Base-by-base conservation (phyloP, 1,139 yeast species). In the Geotrichum candidum region DNA sequence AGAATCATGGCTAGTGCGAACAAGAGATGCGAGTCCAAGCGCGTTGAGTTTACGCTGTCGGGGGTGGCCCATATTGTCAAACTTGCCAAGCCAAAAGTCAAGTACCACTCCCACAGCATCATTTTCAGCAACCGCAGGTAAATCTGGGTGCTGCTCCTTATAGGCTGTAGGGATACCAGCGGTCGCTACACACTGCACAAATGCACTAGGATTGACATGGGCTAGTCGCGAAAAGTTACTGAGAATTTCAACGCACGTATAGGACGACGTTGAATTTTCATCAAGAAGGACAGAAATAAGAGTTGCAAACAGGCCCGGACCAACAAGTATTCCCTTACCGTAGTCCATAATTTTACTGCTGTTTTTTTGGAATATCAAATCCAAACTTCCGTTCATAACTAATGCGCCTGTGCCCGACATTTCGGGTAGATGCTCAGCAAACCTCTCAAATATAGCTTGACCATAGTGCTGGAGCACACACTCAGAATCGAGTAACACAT, bases 61-160 rank as follows among this genome's bases (percentile, higher is more conserved):
- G 5, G 96, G 92, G 68, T 84, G 87, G 9, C 88, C 87, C 69
- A 85, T 80, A 65, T 80, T 81, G 60, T 79, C 80, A 65, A 78
- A 72, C 57, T 70, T 70, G 15, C 72, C 72, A 58, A 79, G 58
- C 78, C 78, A 75, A 22, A 64, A 63, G 33, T 69, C 68, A 29
- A 71, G 59, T 15, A 72, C 58, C 11, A 64, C 58, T 6, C 61
- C 67, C 18, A 67, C 58, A 13, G 59, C 60, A 1, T 64, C 53
- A 10, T 64, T 60, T 5, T 25, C 55, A 9, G 45, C 33, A 3
- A 18, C 27, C 11, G 54, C 27, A 15, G 33, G 27, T 11, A 13
- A 15, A 25, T 38, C 56, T 5, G 10, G 29, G 7, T 50, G 51
- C 3, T 50, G 35, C n/a, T 27, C 18, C 5, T 23, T n/a, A 27